A percentile compares a stretch with the other conserved stretches of the same genome.
Conservation (phyloP, 371 early-diverging fungal species). For the Apophysomyces trapeziformis region DNA sequence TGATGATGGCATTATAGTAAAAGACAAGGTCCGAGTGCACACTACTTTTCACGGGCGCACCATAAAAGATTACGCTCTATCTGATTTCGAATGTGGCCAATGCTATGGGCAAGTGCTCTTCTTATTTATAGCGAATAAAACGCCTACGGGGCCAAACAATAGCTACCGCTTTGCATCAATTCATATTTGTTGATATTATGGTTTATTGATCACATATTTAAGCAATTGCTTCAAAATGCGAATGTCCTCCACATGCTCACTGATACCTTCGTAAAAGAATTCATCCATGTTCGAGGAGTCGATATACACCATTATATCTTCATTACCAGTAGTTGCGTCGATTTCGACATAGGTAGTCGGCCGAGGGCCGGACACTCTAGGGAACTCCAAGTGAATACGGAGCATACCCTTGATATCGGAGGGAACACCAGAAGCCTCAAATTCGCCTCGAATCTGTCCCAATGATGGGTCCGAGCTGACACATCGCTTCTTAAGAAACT, state of each 20-base stretch:
- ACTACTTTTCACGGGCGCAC: too few relatives aligned
- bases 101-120: too few relatives aligned
- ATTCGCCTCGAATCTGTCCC: constrained; percentile 1
- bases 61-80: too few relatives aligned
- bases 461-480: constrained; percentile 1
- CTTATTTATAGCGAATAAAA: background rate
- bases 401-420: constrained; percentile 12
- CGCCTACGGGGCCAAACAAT: background rate
- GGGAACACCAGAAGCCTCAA: constrained; percentile 6
- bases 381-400: constrained; percentile 16
- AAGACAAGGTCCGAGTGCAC: too few relatives aligned
- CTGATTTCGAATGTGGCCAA: too few relatives aligned
- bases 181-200: background rate
- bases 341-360: background rate
- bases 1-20: too few relatives aligned
- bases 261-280: constrained; percentile 17
- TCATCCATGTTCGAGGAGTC: constrained; percentile 13
- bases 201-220: background rate
- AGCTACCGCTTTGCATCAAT: background rate
- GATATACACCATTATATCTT: constrained; percentile 20
- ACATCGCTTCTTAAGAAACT: background rate
- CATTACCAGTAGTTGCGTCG: background rate
- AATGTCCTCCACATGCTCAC: background rate
- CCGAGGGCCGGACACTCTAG: background rate
- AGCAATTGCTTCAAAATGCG: background rate